Percentiles rank a stretch among this genome's conserved stretches.
These are phyloP conservation scores for Dictyostelium discoideum DNA, from an alignment of 78 protist genomes.

Conservation along the genomic window DNA sequence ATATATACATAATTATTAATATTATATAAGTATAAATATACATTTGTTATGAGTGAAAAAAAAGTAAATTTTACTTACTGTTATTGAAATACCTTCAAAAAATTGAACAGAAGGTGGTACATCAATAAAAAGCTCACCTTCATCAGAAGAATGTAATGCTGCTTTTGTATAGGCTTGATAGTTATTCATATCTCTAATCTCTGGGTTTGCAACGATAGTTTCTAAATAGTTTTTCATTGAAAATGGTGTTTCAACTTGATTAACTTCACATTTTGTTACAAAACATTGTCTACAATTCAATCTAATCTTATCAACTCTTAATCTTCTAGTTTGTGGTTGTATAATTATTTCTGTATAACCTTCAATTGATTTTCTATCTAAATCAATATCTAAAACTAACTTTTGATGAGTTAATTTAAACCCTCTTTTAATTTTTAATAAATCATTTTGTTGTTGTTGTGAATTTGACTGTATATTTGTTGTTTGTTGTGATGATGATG, in stretches of 20 bases:
- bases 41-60: too few relatives aligned
- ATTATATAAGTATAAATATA: neutral
- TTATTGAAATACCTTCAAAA: slow-evolving; percentile 26
- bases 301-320: slow-evolving; percentile 46
- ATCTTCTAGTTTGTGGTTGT: slow-evolving; percentile 62
- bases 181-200: slow-evolving; percentile 40
- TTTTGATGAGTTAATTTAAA: slow-evolving; percentile 63
- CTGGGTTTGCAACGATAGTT: slow-evolving; percentile 14
- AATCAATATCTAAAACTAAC: slow-evolving; percentile 61
- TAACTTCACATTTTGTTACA: slow-evolving; percentile 16
- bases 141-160: slow-evolving; percentile 51
- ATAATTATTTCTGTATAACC: slow-evolving; percentile 64
- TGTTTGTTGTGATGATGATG: neutral
- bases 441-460: neutral
- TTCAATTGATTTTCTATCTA: slow-evolving; percentile 17
- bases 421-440: slow-evolving; percentile 28
- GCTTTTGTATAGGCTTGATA: slow-evolving; percentile 52
- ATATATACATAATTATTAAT: neutral
- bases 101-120: slow-evolving; percentile 56
- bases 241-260: slow-evolving; percentile 48
- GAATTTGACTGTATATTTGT: neutral
- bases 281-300: slow-evolving; percentile 46
- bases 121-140: slow-evolving; percentile 64
- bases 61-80: too few relatives aligned
- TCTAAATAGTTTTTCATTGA: slow-evolving; percentile 41